Conservation (phyloP, 2,329 filamentous ascomycete species). For the Gaeumannomyces sp. region DNA sequence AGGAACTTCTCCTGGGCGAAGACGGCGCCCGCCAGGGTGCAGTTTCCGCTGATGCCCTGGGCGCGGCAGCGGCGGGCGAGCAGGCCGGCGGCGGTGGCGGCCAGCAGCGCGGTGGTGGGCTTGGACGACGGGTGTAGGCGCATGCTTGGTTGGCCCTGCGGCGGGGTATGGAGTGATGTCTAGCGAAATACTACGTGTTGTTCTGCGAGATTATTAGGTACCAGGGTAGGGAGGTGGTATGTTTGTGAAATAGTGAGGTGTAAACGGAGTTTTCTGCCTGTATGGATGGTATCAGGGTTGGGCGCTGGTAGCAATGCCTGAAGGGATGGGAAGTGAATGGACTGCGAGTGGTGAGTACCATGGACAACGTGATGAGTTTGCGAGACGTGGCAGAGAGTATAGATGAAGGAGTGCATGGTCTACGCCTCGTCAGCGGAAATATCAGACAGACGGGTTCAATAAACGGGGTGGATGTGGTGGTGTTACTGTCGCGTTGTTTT, state of each 20-base stretch:
- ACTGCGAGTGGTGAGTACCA: neutral
- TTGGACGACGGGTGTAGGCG: neutral
- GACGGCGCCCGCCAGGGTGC: constrained; percentile 5
- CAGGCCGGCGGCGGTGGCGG: neutral
- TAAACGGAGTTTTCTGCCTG: neutral
- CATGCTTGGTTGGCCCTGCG: neutral
- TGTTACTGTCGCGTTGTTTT: neutral
- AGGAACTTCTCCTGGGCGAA: constrained; percentile 4
- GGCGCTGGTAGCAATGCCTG: too few relatives aligned
- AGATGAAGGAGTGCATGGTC: neutral
- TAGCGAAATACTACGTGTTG: neutral
- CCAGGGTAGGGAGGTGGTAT: neutral
- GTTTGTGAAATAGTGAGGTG: neutral
- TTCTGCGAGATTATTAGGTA: neutral
- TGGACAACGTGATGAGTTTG: too few relatives aligned
- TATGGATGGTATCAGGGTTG: too few relatives aligned
- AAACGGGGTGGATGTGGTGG: too few relatives aligned
- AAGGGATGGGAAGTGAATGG: neutral
- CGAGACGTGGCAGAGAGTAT: too few relatives aligned
- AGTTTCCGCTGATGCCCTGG: constrained; percentile 4
- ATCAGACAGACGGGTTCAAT: neutral
- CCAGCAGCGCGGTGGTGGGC: neutral
- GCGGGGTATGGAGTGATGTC: neutral
- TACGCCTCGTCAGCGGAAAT: neutral
- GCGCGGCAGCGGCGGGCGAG: neutral